These are phyloP conservation scores for Cercospora citrullina DNA, from an alignment of 2,329 filamentous ascomycete genomes.

Conservation along the genomic window DNA sequence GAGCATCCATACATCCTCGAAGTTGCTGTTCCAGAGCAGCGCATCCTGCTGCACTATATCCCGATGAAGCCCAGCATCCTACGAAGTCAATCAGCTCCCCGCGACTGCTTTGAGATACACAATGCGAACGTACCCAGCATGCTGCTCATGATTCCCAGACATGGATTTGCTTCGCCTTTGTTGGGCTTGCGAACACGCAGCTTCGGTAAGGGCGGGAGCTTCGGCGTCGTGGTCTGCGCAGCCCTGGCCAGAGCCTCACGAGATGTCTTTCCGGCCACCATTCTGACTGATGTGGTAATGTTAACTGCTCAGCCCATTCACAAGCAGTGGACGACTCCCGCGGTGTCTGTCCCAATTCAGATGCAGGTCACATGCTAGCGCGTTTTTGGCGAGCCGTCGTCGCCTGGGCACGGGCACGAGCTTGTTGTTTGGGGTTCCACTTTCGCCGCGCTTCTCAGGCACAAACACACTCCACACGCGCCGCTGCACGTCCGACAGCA, in stretches of 20 bases:
- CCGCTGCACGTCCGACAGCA: background rate
- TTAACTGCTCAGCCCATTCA: background rate
- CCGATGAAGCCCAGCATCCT: slow-evolving; percentile 85
- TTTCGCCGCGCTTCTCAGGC: background rate
- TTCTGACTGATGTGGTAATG: slow-evolving; percentile 17
- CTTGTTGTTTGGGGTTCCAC: slow-evolving; percentile 1
- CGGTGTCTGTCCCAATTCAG: background rate
- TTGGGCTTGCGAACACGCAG: slow-evolving; percentile 66
- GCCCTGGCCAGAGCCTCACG: slow-evolving; percentile 34
- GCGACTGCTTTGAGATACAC: background rate
- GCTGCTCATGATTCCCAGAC: slow-evolving; percentile 64
- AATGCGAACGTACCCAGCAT: slow-evolving; percentile 58
- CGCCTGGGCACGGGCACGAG: background rate
- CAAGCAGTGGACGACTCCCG: slow-evolving; percentile 1
- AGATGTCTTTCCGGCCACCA: slow-evolving; percentile 40
- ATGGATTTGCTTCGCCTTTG: slow-evolving; percentile 62
- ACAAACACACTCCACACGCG: background rate
- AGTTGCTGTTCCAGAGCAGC: slow-evolving; percentile 61
- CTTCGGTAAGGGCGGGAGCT: slow-evolving; percentile 61
- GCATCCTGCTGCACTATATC: slow-evolving; percentile 65
- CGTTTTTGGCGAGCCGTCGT: background rate
- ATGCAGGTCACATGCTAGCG: background rate
- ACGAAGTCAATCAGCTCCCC: slow-evolving; percentile 5
- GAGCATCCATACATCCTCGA: slow-evolving; percentile 73
- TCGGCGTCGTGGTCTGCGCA: slow-evolving; percentile 42